Percentiles rank a stretch among this genome's conserved stretches.
These are phyloP conservation scores for Mycena metata DNA, from an alignment of 768 basidiomycete species.

Conservation along the genomic window DNA sequence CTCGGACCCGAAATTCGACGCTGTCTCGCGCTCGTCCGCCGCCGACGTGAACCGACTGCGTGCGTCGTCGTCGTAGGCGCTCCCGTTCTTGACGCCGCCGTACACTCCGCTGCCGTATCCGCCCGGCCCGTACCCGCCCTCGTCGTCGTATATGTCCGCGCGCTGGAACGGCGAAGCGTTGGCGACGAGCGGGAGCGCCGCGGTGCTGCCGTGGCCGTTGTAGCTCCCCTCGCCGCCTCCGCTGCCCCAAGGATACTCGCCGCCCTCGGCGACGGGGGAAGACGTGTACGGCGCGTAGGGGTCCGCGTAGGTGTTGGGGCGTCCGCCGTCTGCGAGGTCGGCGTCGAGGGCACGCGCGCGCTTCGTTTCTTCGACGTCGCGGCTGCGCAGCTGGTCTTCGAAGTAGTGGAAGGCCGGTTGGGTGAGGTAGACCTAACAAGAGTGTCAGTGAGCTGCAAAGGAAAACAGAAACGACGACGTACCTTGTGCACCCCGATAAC, in stretches of 20 bases:
- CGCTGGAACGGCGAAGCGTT: conserved; percentile 88
- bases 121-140: conserved; percentile 57
- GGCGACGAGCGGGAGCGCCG: conserved; percentile 85
- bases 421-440: conserved; percentile 84
- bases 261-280: conserved; percentile 46
- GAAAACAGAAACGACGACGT: conserved; percentile 35
- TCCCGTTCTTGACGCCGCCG: conserved; percentile 71
- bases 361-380: conserved; percentile 90
- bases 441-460: neutral
- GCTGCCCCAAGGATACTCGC: conserved; percentile 41
- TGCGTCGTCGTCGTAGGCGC: conserved; percentile 73
- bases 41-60: conserved; percentile 79
- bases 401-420: conserved; percentile 88
- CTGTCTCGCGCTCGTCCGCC: conserved; percentile 71
- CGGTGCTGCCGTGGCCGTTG: conserved; percentile 64
- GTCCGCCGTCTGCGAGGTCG: conserved; percentile 74
- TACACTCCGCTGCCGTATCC: conserved; percentile 75
- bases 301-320: conserved; percentile 62
- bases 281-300: conserved; percentile 81
- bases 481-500: conserved; percentile 91
- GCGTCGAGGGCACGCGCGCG: conserved; percentile 83
- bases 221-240: conserved; percentile 52
- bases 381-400: conserved; percentile 87
- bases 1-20: conserved; percentile 90
- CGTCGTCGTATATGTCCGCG: conserved; percentile 77